A percentile compares a stretch with the other conserved stretches of the same genome.
phyloP scores from a whole-genome alignment of 2,329 filamentous ascomycete species.

The Alternaria arborescens region DNA sequence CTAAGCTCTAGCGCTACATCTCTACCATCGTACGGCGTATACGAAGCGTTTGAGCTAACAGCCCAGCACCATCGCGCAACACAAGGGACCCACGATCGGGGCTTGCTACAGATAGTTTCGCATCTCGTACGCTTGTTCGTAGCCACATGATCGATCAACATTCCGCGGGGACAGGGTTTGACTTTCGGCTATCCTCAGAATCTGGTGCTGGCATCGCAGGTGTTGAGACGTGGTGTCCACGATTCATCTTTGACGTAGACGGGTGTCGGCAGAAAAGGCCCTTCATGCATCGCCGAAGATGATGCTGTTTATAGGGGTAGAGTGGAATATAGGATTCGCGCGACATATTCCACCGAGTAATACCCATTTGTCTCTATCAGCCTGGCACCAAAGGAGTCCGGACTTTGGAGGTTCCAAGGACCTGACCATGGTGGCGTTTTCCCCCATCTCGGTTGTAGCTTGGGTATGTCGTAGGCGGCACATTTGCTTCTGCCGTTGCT shows the following conservation, averaged over 20 bases:
- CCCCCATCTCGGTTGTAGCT: not conserved
- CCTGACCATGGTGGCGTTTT: constrained; percentile 4
- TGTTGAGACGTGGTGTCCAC: not conserved
- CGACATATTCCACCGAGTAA: not conserved
- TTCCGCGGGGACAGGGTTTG: constrained; percentile 3
- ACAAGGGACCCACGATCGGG: not conserved
- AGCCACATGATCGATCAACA: constrained; percentile 1
- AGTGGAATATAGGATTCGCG: not conserved
- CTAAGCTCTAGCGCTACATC: not conserved
- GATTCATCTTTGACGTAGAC: constrained; percentile 3
- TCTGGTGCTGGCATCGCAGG: constrained; percentile 2
- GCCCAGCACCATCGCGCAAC: not conserved
- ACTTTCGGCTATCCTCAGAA: constrained; percentile 6
- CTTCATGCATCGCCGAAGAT: not conserved
- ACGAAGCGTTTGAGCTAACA: not conserved
- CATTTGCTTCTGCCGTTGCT: constrained; percentile 5
- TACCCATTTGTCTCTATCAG: not conserved
- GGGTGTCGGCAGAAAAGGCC: not conserved
- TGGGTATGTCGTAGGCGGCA: constrained; percentile 9
- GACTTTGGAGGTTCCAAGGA: not conserved
- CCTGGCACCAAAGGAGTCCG: not conserved
- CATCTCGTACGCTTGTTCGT: not conserved
- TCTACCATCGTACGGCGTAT: constrained; percentile 1
- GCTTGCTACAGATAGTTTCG: not conserved
- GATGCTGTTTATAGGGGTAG: not conserved